phyloP scores from a whole-genome alignment of 2,329 filamentous ascomycete genomes.

The Clarireedia sp. region DNA sequence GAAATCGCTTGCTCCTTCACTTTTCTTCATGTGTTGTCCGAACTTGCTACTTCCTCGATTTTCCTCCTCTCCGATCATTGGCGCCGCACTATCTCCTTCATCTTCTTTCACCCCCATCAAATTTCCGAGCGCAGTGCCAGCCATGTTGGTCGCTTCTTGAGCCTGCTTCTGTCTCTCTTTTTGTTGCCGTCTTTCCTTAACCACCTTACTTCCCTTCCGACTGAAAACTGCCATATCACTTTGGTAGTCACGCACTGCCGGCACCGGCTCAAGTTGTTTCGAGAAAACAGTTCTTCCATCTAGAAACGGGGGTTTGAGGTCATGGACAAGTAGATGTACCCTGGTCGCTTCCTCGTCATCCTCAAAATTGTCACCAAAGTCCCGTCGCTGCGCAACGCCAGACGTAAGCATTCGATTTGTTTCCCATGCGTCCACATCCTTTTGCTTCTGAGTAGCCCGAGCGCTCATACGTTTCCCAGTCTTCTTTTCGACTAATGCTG shows the following conservation, averaged over 20 bases:
- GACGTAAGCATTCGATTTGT: conserved; percentile 97
- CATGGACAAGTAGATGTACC: conserved; percentile 86
- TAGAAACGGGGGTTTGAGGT: conserved; percentile 86
- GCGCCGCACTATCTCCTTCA: conserved; percentile 80
- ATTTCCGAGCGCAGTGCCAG: conserved; percentile 86
- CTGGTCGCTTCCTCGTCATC: conserved; percentile 86
- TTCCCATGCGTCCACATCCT: conserved; percentile 96
- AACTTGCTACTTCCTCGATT: conserved; percentile 67
- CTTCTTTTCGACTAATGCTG: conserved; percentile 72
- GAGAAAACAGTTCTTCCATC: conserved; percentile 95
- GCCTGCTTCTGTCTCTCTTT: conserved; percentile 90
- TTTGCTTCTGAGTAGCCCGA: conserved; percentile 75
- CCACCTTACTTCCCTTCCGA: conserved; percentile 86
- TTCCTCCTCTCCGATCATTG: conserved; percentile 65
- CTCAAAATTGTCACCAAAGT: conserved; percentile 73
- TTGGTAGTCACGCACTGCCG: conserved; percentile 84
- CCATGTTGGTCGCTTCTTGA: conserved; percentile 86
- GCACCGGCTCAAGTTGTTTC: conserved; percentile 90
- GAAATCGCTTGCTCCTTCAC: conserved; percentile 79
- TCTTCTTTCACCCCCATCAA: conserved; percentile 93
- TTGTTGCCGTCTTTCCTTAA: conserved; percentile 84
- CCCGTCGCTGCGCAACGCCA: conserved; percentile 83
- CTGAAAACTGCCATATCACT: conserved; percentile 99
- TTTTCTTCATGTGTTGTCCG: conserved; percentile 81
- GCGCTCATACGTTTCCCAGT: conserved; percentile 63